Evolutionary conservation across 768 basidiomycete species (phyloP), one percentile per base, ranked within the genome.

Genomic region (Coprinellus aureogranulatus): DNA sequence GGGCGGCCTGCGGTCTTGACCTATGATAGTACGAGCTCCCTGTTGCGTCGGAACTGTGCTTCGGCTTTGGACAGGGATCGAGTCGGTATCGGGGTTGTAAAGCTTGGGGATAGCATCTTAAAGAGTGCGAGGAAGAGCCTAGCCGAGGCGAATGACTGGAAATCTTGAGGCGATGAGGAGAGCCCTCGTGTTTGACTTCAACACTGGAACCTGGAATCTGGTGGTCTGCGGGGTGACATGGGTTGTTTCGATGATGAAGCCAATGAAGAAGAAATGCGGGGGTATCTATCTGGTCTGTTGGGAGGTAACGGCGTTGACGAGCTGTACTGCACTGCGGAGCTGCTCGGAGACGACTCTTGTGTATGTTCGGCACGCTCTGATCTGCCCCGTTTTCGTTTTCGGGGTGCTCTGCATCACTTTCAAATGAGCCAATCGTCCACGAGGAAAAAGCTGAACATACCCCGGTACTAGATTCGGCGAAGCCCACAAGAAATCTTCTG

Each of bases 71-170:
- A 81, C 76, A 14, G 83, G 86, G 25, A 88, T 79, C 10, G 85
- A 81, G 65, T 91, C 89, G 0, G 82, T 76, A 57, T 89, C 79
- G 0, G 90, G 90, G 65, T 92, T 88, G 72, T 77, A 93, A 0
- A 92, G 80, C 62, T 86, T 87, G 23, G 72, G 57, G 50, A 67
- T 64, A 57, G 68, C 56, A 66, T 70, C 69, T 60, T 69, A 63
- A 48, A n/a, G 75, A 72, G 22, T 75, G 60, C 50, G 72, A 62
- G 53, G 72, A 65, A 61, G 64, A 66, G 28, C 64, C 57, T 65
- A 62, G 70, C 59, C 68, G 66, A 23, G 74, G 59, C 58, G 77
- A 74, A 54, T 81, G 69, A 41, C 79, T 71, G 4, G 89, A 88
- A 20, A 90, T 87, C 68, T 81, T 86, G 64, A 91, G 81, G 31